phyloP scores from a whole-genome alignment of 2,329 filamentous ascomycete species.

The Colletotrichum spaethianum region DNA sequence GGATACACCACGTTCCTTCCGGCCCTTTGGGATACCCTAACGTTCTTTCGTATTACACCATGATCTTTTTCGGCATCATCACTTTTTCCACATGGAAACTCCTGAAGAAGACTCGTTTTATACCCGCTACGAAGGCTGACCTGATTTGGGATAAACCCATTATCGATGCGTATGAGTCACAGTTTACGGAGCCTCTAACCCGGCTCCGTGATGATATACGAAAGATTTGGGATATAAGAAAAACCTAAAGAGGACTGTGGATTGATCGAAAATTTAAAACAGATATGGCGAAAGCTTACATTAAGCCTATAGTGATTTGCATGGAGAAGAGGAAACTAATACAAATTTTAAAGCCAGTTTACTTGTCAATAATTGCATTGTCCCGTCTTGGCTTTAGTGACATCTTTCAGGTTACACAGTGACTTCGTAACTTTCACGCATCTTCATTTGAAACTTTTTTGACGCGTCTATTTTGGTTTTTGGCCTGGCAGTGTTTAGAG shows the following conservation, averaged over 20 bases:
- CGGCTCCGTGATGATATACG: constrained; percentile 70
- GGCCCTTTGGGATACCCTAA: constrained; percentile 59
- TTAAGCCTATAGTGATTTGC: no score
- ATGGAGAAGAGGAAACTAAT: neutral
- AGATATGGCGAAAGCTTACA: neutral
- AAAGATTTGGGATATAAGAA: constrained; percentile 57
- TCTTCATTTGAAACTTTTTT: no score
- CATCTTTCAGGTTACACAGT: no score
- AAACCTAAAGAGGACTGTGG: constrained; percentile 31
- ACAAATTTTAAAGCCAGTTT: no score
- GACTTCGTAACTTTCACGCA: no score
- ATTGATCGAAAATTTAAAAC: neutral
- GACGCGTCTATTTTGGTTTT: no score
- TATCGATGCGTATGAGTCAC: constrained; percentile 71
- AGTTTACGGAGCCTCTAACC: constrained; percentile 63
- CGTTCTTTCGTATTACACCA: constrained; percentile 70
- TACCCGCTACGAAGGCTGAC: constrained; percentile 69
- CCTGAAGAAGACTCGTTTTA: constrained; percentile 69
- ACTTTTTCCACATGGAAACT: constrained; percentile 75
- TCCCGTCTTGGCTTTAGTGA: no score
- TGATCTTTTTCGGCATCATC: constrained; percentile 67
- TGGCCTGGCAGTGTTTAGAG: no score
- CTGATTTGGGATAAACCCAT: constrained; percentile 72
- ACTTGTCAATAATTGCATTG: no score
- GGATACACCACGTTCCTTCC: constrained; percentile 66